Evolutionary conservation across 2,329 filamentous ascomycete species (phyloP), one percentile per base, ranked within the genome.

Genomic region (Xylariales sp.): DNA sequence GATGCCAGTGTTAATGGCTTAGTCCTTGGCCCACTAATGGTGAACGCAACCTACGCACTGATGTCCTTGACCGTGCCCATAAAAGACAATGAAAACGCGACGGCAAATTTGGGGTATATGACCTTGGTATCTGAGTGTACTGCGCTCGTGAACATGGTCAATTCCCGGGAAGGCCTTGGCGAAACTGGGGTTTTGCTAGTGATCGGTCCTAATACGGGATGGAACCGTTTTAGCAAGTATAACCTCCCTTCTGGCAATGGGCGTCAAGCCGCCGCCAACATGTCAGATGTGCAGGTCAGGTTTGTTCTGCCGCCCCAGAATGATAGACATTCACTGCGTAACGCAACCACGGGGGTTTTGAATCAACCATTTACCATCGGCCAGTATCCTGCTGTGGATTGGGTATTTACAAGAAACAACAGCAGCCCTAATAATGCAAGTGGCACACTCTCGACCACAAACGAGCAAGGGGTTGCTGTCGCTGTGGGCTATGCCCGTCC

Each of bases 41-140:
- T 93, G 45, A 93, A 94, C 55, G 65, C 76, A 30, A 78, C 79
- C 0, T 85, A 84, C 46, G 85, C 86, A 16, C 66, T 96, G 10
- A 58, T 95, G 11, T 95, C 89, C 3, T 68, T 95, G 41, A 95
- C 89, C 0, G 64, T 91, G 13, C 87, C 89, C 0, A 78, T 96
- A 37, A 74, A 86, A 42, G 81, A 84, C 55, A 85, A 82, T 47
- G 70, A 71, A 2, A 72, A 74, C 3, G 57, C 63, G 29, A 65
- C 65, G 4, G 80, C 84, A 44, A 76, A 91, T 1, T 69, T 95
- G 5, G 90, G 88, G 2, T 95, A 88, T 67, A 76, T 95, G 66
- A 95, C 88, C 1, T 66, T 91, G 3, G 69, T 95, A n/a, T 74
- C 85, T 39, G 77, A 85, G 40, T 83, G 83, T 2, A 64, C 66